These are phyloP conservation scores for Coemansia sp. DNA, from an alignment of 371 early-diverging fungal genomes.

Conservation along the genomic window DNA sequence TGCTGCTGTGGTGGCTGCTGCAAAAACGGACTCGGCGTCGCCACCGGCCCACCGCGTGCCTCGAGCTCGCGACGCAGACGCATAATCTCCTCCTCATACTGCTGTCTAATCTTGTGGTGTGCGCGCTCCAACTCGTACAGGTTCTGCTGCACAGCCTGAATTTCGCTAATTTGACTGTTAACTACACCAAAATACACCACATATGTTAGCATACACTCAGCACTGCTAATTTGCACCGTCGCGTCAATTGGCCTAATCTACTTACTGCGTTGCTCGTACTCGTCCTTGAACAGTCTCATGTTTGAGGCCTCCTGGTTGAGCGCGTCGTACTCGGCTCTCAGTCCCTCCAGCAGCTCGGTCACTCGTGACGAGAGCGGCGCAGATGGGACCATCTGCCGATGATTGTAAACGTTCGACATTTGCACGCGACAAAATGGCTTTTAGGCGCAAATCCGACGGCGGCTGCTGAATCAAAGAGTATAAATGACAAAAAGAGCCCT, in stretches of 20 bases:
- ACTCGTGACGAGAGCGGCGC: conserved; percentile 64
- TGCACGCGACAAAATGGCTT: neutral
- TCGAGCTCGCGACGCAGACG: conserved; percentile 75
- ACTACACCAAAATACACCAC: conserved; percentile 49
- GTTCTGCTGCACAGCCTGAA: conserved; percentile 71
- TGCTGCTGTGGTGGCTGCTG: conserved; percentile 26
- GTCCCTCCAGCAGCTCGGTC: conserved; percentile 79
- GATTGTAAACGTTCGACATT: conserved; percentile 75
- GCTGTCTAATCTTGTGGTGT: conserved; percentile 74
- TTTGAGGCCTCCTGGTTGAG: conserved; percentile 73
- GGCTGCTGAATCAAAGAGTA: neutral
- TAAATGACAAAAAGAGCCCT: neutral
- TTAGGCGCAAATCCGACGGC: conserved; percentile 3
- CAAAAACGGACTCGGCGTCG: conserved; percentile 49
- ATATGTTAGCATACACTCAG: neutral
- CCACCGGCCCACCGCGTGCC: conserved; percentile 56
- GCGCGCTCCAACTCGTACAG: conserved; percentile 77
- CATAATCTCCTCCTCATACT: conserved; percentile 80
- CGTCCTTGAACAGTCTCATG: conserved; percentile 79
- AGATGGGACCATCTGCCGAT: conserved; percentile 77
- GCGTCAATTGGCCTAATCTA: neutral
- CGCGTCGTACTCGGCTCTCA: conserved; percentile 79
- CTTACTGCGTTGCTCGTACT: conserved; percentile 86
- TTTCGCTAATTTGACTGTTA: conserved; percentile 74
- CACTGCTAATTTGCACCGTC: too few relatives aligned